phyloP scores from a whole-genome alignment of 495 filamentous ascomycete genomes.

The Xylaria grammica region DNA sequence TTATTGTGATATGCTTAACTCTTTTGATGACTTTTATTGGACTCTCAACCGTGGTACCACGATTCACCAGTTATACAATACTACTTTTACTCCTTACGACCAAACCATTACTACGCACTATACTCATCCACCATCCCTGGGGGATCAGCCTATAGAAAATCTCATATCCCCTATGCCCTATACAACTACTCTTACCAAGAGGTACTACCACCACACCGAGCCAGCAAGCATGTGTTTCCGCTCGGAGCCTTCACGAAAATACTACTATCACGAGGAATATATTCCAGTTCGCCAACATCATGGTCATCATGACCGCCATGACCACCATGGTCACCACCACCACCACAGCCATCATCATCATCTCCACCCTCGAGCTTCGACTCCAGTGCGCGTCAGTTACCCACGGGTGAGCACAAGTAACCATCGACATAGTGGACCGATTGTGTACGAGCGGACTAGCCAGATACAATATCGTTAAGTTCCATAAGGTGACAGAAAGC shows the following conservation, averaged over 20 bases:
- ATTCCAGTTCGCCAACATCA: slow-evolving; percentile 43
- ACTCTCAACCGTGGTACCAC: too few species aligned
- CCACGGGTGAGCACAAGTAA: slow-evolving; percentile 41
- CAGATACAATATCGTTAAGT: slow-evolving; percentile 32
- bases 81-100: background rate
- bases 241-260: slow-evolving; percentile 40
- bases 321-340: slow-evolving; percentile 35
- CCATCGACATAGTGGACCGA: slow-evolving; percentile 36
- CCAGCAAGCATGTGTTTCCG: slow-evolving; percentile 49
- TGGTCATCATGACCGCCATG: slow-evolving; percentile 28
- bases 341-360: slow-evolving; percentile 28
- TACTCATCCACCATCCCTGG: background rate
- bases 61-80: background rate
- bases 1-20: background rate
- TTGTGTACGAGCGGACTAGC: slow-evolving; percentile 43
- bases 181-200: slow-evolving; percentile 1
- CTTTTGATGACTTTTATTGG: background rate
- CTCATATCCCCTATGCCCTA: background rate
- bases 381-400: slow-evolving; percentile 14
- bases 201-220: slow-evolving; percentile 9
- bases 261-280: slow-evolving; percentile 57
- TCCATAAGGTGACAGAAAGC: background rate
- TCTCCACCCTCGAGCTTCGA: slow-evolving; percentile 32
- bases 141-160: background rate
- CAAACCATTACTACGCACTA: background rate